Evolutionary conservation across 2,329 filamentous ascomycete genomes (phyloP), one percentile per base, ranked within the genome.

Genomic region (Rhinocladiella mackenziei): DNA sequence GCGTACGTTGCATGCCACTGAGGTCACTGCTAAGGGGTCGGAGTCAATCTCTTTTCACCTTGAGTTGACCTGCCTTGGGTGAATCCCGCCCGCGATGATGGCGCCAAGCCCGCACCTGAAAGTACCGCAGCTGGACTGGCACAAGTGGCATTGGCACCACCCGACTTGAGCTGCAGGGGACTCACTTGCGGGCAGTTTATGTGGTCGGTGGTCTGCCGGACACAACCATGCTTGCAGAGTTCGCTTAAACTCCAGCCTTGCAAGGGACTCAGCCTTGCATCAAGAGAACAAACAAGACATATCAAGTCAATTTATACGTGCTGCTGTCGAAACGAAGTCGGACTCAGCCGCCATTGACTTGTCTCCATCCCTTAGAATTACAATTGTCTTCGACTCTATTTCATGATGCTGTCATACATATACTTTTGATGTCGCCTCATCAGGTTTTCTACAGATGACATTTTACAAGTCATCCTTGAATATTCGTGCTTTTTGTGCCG

Each of bases 401-500:
- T 35, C 32, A 22, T 22, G 32, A 22, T n/a, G n/a, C n/a, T n/a
- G n/a, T n/a, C n/a, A n/a, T n/a, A n/a, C n/a, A n/a, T n/a, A n/a
- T n/a, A n/a, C n/a, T n/a, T n/a, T n/a, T n/a, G n/a, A n/a, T n/a
- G n/a, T n/a, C n/a, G n/a, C n/a, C n/a, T n/a, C n/a, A 35, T 19
- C 5, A 35, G 5, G 8, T 22, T 9, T n/a, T n/a, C 17, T 22
- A 11, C 18, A 20, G 18, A 17, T 9, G 18, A 7, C 17, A n/a
- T n/a, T n/a, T 32, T 43, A 50, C 22, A 50, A 26, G 8, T 45
- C 35, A 13, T 47, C 43, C 15, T 28, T 31, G 32, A 57, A 55
- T 4, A 43, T 38, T 28, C 46, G 43, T 39, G 48, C 51, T 34
- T 57, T 55, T 19, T 54, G 52, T 3, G 53, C 45, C 8, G 53